Evolutionary conservation across 2,329 filamentous ascomycete genomes (phyloP), one percentile per base, ranked within the genome.

Genomic region (Colletotrichum camelliae): DNA sequence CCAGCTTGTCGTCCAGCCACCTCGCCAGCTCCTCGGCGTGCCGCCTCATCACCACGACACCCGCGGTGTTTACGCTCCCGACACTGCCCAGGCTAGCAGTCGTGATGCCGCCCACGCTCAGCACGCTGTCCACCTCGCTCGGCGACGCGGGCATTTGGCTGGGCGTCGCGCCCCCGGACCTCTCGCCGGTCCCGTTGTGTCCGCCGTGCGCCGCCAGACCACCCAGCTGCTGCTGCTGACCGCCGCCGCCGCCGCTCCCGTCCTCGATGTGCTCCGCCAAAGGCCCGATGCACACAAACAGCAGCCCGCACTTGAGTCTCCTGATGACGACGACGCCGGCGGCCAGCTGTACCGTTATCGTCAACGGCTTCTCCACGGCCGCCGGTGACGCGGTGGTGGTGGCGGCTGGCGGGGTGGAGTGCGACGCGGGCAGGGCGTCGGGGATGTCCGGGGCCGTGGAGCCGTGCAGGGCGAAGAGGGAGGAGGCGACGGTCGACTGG

Each of bases 401-500:
- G 65, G 78, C 78, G 58, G 78, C 79, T 0, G 64, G 80, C 78
- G 39, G 21, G 13, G 33, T 82, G 79, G 78, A 81, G 77, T 70
- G 72, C 29, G 84, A 81, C 68, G 83, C 82, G 15, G 86, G 86
- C 7, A 89, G 81, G 1, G 87, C 85, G 15, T 85, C 84, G 43
- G 86, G 82, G 7, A 90, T 82, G 69, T 85, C 82, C 64, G 83
- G 80, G 33, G 85, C 85, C 15, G 86, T 85, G 29, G 86, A 84
- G 55, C 88, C 86, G 82, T 93, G 91, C 58, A 92, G 88, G 24
- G 88, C 85, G 86, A 91, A 92, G 24, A 93, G 88, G 7, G 89
- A 91, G 74, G 91, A 90, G 57, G 92, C 92, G 75, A 93, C 90
- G 74, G 91, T 93, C 79, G 90, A 90, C 82, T 93, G 91, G 12